phyloP scores from a whole-genome alignment of 352 stramenopile genomes.

The Phytophthora hibernalis region DNA sequence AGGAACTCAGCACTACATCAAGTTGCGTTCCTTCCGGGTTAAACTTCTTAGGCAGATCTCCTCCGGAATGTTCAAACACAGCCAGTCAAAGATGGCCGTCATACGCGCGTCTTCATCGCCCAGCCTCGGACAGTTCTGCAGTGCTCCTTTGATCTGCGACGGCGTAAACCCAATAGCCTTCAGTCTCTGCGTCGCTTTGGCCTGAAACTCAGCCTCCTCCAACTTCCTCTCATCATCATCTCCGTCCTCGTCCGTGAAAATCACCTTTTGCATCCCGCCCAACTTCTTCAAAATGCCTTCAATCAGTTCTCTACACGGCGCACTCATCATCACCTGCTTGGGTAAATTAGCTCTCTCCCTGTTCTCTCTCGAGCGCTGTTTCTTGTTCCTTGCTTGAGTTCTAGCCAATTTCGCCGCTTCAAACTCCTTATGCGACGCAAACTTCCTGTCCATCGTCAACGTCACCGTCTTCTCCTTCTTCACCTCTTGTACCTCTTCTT shows the following conservation, averaged over 20 bases:
- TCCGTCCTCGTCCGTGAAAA: background rate
- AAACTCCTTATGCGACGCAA: slow-evolving; percentile 78
- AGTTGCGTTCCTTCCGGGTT: slow-evolving; percentile 91
- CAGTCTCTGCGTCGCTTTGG: slow-evolving; percentile 43
- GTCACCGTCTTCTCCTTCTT: slow-evolving; percentile 31
- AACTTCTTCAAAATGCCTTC: slow-evolving; percentile 79
- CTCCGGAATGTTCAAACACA: slow-evolving; percentile 83
- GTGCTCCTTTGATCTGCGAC: slow-evolving; percentile 55
- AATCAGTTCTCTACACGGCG: slow-evolving; percentile 86
- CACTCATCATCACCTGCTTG: slow-evolving; percentile 93
- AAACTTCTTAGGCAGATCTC: slow-evolving; percentile 84
- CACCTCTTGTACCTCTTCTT: slow-evolving; percentile 27
- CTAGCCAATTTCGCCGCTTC: slow-evolving; percentile 62
- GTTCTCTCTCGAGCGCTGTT: slow-evolving; percentile 89
- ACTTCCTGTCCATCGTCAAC: slow-evolving; percentile 80
- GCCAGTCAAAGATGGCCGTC: slow-evolving; percentile 71
- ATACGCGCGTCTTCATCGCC: slow-evolving; percentile 38
- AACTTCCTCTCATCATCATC: slow-evolving; percentile 15
- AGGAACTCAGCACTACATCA: slow-evolving; percentile 69
- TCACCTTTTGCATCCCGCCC: slow-evolving; percentile 33
- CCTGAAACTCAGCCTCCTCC: slow-evolving; percentile 25
- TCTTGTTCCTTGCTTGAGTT: slow-evolving; percentile 75
- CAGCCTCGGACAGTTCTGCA: slow-evolving; percentile 43
- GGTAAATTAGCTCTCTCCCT: slow-evolving; percentile 91
- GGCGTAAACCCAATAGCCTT: slow-evolving; percentile 63